These are phyloP conservation scores for Colletotrichum musae DNA, from an alignment of 2,329 filamentous ascomycete genomes.

Conservation along the genomic window DNA sequence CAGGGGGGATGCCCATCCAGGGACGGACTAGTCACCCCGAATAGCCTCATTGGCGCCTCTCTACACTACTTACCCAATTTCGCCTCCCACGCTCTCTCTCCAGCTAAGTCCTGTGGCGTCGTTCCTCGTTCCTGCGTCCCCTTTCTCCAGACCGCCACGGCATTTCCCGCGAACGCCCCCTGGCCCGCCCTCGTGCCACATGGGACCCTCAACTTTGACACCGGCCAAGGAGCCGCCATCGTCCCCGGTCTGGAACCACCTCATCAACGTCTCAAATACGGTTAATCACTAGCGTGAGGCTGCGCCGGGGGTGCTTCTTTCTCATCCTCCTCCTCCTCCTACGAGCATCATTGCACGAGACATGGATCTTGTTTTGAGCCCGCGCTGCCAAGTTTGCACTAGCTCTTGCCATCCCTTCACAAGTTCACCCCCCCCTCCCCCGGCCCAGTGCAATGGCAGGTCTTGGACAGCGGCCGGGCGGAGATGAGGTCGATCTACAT, in stretches of 20 bases:
- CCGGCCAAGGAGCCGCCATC: conserved; percentile 22
- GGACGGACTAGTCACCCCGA: conserved; percentile 20
- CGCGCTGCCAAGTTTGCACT: conserved; percentile 31
- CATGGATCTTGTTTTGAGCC: conserved; percentile 29
- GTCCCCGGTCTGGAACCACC: conserved; percentile 18
- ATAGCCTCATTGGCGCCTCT: conserved; percentile 29
- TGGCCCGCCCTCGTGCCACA: conserved; percentile 20
- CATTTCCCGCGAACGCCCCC: not conserved
- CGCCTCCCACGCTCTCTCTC: not conserved
- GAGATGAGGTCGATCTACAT: conserved; percentile 12
- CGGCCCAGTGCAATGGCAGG: not conserved
- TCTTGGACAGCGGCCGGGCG: conserved; percentile 8
- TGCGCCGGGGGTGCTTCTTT: conserved; percentile 1
- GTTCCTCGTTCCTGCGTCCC: not conserved
- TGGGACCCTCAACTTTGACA: conserved; percentile 17
- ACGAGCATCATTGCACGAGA: not conserved
- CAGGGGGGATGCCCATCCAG: conserved; percentile 12
- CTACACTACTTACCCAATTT: not conserved
- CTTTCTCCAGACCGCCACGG: conserved; percentile 20
- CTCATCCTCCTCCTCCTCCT: too few species aligned
- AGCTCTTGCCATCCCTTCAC: not conserved
- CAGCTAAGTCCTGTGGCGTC: not conserved
- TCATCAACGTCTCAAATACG: conserved; percentile 25
- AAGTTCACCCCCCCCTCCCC: not conserved
- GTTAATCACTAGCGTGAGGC: conserved; percentile 32